These are phyloP conservation scores for Podila epicladia DNA, from an alignment of 192 early-diverging fungal species.

Conservation along the genomic window DNA sequence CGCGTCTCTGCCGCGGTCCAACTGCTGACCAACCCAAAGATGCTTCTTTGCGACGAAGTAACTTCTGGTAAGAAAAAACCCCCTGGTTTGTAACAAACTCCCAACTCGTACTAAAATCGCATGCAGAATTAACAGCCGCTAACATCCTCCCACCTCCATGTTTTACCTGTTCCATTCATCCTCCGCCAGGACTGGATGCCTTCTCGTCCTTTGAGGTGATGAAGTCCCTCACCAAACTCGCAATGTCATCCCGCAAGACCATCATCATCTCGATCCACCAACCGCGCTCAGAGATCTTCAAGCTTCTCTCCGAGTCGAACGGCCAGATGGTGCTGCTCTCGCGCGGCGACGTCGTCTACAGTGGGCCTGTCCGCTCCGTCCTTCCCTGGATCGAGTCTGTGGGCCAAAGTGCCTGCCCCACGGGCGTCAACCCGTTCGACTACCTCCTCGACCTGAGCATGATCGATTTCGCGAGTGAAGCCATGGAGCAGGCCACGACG, in stretches of 20 bases:
- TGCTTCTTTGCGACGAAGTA: constrained; percentile 81
- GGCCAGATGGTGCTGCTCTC: constrained; percentile 49
- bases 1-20: constrained; percentile 79
- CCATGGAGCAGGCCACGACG: constrained; percentile 36
- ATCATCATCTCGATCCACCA: constrained; percentile 93
- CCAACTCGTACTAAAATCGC: no score
- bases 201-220: constrained; percentile 50
- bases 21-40: constrained; percentile 72
- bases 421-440: constrained; percentile 42
- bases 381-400: constrained; percentile 34
- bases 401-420: constrained; percentile 28
- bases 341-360: constrained; percentile 43
- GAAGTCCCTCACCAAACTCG: constrained; percentile 45
- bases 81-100: no score
- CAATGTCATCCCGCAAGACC: constrained; percentile 57
- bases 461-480: constrained; percentile 45
- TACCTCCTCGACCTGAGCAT: constrained; percentile 45
- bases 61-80: constrained; percentile 61
- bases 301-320: constrained; percentile 62
- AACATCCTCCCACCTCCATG: not conserved
- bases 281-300: constrained; percentile 85
- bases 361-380: constrained; percentile 38
- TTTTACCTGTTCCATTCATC: no score
- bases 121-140: not conserved
- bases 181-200: constrained; percentile 26